Evolutionary conservation across 768 basidiomycete species (phyloP).

Genomic region (Scleroderma bovista): DNA sequence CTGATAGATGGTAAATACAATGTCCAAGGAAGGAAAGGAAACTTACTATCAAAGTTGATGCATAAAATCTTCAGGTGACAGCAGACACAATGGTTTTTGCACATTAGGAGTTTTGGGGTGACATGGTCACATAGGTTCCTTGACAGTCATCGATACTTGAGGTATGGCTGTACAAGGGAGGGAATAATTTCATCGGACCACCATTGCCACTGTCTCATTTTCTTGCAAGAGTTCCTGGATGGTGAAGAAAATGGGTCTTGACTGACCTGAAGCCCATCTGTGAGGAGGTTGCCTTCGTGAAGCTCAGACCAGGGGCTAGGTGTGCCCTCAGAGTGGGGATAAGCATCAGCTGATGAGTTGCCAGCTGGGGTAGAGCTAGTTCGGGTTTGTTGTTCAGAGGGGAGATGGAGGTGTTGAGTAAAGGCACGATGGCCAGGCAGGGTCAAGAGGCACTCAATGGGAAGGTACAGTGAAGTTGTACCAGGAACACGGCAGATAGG

Average conservation of each 20-base stretch:
- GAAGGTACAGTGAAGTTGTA: background rate
- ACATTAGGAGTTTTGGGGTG: background rate
- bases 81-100: background rate
- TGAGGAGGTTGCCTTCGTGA: background rate
- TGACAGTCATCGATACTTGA: background rate
- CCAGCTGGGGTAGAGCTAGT: background rate
- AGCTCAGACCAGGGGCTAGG: background rate
- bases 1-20: background rate
- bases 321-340: too few relatives aligned
- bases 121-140: background rate
- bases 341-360: background rate
- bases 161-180: constrained; percentile 5
- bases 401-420: background rate
- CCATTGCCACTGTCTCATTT: constrained; percentile 3
- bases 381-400: background rate
- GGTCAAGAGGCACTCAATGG: background rate
- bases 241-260: background rate
- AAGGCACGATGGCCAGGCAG: background rate
- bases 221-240: background rate
- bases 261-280: background rate
- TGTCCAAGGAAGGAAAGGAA: background rate
- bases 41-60: constrained; percentile 1
- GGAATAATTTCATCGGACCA: constrained; percentile 4
- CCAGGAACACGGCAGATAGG: background rate
- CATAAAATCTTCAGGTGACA: background rate